Evolutionary conservation across 805 yeast genomes (phyloP), one percentile per base, ranked within the genome.

Genomic region (Candida sithepensis): DNA sequence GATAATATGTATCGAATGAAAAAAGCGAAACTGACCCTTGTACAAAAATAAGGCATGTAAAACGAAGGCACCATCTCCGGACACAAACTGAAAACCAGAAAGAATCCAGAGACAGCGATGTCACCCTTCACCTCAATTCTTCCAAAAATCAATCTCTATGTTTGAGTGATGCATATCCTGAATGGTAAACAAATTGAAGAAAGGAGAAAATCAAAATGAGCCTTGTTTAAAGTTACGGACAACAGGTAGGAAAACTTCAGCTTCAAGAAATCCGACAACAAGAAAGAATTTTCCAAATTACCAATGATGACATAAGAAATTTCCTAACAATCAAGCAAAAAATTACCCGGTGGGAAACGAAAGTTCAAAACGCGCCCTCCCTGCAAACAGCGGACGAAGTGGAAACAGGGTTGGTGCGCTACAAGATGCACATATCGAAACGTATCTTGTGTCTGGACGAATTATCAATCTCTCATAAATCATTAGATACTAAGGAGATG

Each of bases 131-230:
- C 42, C 28, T 28, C 43, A 24, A 41, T 4, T 30, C 39, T 39
- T 44, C 43, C 47, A 28, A 30, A 13, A 16, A 10, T 23, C 22
- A n/a, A 39, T 34, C 39, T 37, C 45, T 38, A 42, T 34, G 36
- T 43, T 43, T 43, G 41, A 37, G 38, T 43, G 45, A 43, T 43
- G 45, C 30, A 30, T 19, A 36, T 46, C 49, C 49, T 43, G 45
- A 30, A 32, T 42, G 46, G 49, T 46, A 46, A 48, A 34, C 51
- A 45, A 45, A 45, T 45, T 45, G 41, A 10, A 32, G 39, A 39
- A 37, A 38, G 30, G 20, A 42, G 39, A 43, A 21, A 37, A 18
- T 26, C 4, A 28, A 19, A 30, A 3, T 19, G 28, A 39, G 16
- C 3, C 44, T 39, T 14, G 16, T 36, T 13, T 4, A 22, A 24